Conservation (phyloP, 805 yeast genomes). For the Wickerhamiella parazyma region DNA sequence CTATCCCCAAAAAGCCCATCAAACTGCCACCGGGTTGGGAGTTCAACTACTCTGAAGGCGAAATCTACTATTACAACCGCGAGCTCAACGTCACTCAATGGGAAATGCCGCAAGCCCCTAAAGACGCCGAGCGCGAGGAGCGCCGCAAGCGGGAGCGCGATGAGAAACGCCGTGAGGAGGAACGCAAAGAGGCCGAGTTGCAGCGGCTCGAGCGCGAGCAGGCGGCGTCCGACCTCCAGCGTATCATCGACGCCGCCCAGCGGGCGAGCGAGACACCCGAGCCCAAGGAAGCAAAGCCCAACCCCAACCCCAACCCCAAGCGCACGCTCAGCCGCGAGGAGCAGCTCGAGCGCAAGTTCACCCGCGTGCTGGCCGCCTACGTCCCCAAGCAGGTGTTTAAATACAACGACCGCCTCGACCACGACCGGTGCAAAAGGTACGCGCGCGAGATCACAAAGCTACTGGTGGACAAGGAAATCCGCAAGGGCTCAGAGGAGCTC, state of each 20-base stretch:
- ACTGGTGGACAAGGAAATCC: slow-evolving; percentile 55
- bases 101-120: slow-evolving; percentile 38
- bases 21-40: slow-evolving; percentile 55
- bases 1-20: background rate
- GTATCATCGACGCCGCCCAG: slow-evolving; percentile 19
- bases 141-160: slow-evolving; percentile 11
- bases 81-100: slow-evolving; percentile 38
- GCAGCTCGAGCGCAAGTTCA: slow-evolving; percentile 10
- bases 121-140: slow-evolving; percentile 17
- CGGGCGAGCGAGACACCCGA: slow-evolving; percentile 3
- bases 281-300: background rate
- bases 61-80: slow-evolving; percentile 42
- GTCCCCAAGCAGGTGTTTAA: slow-evolving; percentile 69
- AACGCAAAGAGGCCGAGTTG: slow-evolving; percentile 17
- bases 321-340: slow-evolving; percentile 14
- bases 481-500: slow-evolving; percentile 29
- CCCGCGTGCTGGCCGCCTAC: slow-evolving; percentile 44
- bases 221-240: slow-evolving; percentile 27
- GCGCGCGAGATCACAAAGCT: slow-evolving; percentile 64
- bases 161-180: slow-evolving; percentile 16
- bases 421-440: slow-evolving; percentile 59
- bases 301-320: slow-evolving; percentile 13
- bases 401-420: slow-evolving; percentile 52
- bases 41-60: slow-evolving; percentile 34
- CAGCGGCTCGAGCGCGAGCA: slow-evolving; percentile 14